A percentile compares a stretch with the other conserved stretches of the same genome.
phyloP scores from a whole-genome alignment of 108 stramenopile species.

The Cyclotella baltica region DNA sequence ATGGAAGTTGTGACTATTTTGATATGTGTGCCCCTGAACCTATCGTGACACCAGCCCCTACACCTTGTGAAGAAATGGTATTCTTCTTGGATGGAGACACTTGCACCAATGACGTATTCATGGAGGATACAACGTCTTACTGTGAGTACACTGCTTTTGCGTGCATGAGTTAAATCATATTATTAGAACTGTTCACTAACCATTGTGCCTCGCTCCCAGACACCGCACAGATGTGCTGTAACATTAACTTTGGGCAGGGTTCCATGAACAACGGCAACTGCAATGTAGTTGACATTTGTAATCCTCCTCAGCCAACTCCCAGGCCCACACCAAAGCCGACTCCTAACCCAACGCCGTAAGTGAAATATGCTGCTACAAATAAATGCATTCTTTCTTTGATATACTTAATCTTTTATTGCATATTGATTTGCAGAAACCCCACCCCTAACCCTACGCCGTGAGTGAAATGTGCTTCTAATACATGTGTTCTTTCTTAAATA shows the following conservation, averaged over 20 bases:
- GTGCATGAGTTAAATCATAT: background rate
- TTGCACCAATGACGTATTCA: slow-evolving; percentile 16
- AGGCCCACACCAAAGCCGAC: too few species aligned
- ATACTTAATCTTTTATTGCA: too few species aligned
- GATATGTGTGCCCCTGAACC: slow-evolving; percentile 18
- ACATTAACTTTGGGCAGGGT: background rate
- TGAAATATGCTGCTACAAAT: too few species aligned
- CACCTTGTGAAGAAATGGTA: slow-evolving; percentile 6
- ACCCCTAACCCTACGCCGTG: too few species aligned
- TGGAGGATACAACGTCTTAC: background rate
- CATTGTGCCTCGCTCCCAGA: background rate
- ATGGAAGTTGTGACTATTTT: slow-evolving; percentile 1
- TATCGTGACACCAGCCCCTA: slow-evolving; percentile 6
- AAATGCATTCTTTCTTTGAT: too few species aligned
- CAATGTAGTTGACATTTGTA: background rate
- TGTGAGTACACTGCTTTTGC: background rate
- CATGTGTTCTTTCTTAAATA: too few species aligned
- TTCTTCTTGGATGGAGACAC: background rate
- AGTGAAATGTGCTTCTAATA: too few species aligned
- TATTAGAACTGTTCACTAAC: background rate
- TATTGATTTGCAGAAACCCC: too few species aligned
- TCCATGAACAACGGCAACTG: slow-evolving; percentile 3
- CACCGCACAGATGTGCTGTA: background rate
- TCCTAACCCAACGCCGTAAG: too few species aligned
- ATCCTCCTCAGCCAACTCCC: background rate